These are phyloP conservation scores for Penicillium hordei DNA, from an alignment of 2,329 filamentous ascomycete species.

Conservation along the genomic window DNA sequence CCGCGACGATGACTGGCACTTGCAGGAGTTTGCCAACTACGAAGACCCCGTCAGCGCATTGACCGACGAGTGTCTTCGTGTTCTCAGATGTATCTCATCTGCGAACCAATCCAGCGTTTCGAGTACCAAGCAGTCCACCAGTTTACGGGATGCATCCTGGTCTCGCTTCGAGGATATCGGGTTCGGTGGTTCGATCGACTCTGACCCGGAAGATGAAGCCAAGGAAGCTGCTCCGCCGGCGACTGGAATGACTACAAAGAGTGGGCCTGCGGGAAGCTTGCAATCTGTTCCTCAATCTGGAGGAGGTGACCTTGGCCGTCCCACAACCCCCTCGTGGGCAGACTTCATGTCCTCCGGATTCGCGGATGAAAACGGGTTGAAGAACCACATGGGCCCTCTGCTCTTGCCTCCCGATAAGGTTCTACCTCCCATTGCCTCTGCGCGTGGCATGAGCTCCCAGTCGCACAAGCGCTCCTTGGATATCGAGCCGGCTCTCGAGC, in stretches of 20 bases:
- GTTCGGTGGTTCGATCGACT: slow-evolving; percentile 73
- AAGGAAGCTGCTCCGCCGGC: slow-evolving; percentile 28
- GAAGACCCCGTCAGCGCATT: slow-evolving; percentile 85
- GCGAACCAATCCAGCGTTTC: slow-evolving; percentile 81
- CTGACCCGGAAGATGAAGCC: slow-evolving; percentile 63
- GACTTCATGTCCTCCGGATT: slow-evolving; percentile 96
- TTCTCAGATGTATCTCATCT: slow-evolving; percentile 82
- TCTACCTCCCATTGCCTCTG: slow-evolving; percentile 73
- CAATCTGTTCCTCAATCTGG: slow-evolving; percentile 67
- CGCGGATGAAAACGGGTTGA: slow-evolving; percentile 69
- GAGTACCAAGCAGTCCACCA: slow-evolving; percentile 68
- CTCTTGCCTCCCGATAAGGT: slow-evolving; percentile 89
- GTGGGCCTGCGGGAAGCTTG: slow-evolving; percentile 52
- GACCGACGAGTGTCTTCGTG: slow-evolving; percentile 90
- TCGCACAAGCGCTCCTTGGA: slow-evolving; percentile 76
- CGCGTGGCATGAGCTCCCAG: slow-evolving; percentile 78
- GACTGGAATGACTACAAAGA: slow-evolving; percentile 28
- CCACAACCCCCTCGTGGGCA: slow-evolving; percentile 96
- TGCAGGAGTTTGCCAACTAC: slow-evolving; percentile 82
- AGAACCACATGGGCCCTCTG: slow-evolving; percentile 60
- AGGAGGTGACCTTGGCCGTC: slow-evolving; percentile 67
- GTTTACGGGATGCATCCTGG: slow-evolving; percentile 84
- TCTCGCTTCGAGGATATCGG: slow-evolving; percentile 95
- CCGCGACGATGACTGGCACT: slow-evolving; percentile 78
- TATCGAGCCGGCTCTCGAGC: slow-evolving; percentile 69